Conservation (phyloP, 2,329 filamentous ascomycete species). For the Penicillium psychrosexuale region DNA sequence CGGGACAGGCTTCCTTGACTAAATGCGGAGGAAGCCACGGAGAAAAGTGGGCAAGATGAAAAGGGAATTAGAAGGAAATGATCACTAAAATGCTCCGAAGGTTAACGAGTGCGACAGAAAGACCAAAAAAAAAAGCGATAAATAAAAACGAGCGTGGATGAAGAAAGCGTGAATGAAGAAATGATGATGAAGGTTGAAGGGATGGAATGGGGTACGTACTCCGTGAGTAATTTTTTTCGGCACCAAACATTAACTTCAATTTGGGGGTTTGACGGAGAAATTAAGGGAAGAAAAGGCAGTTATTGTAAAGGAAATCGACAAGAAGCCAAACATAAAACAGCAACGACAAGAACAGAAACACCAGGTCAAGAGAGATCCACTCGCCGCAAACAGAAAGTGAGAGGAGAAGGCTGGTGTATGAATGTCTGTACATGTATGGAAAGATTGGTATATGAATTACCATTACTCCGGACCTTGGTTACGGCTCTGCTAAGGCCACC, state of each 20-base stretch:
- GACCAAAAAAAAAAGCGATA: conserved; percentile 8
- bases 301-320: neutral
- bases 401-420: neutral
- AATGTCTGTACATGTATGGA: neutral
- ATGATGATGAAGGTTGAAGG: conserved; percentile 24
- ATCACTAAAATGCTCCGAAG: conserved; percentile 16
- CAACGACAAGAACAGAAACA: neutral
- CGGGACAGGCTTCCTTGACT: conserved; percentile 41
- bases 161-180: conserved; percentile 26
- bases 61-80: conserved; percentile 19
- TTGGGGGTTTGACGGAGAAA: neutral
- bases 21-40: conserved; percentile 46
- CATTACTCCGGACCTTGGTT: neutral
- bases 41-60: conserved; percentile 18
- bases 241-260: conserved; percentile 1
- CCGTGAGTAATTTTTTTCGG: conserved; percentile 7
- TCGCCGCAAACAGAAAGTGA: conserved; percentile 2
- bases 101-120: conserved; percentile 12
- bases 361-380: neutral
- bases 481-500: conserved; percentile 5
- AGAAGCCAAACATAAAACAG: neutral
- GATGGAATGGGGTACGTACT: conserved; percentile 24
- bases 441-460: neutral
- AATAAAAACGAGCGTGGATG: conserved; percentile 17
- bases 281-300: neutral